These are phyloP conservation scores for Zelopaecilomyces penicillatus DNA, from an alignment of 2,329 filamentous ascomycete species.

Conservation along the genomic window DNA sequence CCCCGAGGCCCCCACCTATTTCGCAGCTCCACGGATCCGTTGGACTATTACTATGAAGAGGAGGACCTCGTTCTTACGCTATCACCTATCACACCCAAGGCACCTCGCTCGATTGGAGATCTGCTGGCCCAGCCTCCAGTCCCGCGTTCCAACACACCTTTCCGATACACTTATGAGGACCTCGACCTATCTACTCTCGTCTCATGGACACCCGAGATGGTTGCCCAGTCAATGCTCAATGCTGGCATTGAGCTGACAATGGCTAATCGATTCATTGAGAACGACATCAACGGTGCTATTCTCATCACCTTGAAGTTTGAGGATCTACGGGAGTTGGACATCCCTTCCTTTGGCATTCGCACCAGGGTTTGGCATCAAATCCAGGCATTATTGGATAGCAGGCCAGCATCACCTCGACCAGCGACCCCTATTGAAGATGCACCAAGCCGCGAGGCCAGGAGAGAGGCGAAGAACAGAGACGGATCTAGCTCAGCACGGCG, in stretches of 20 bases:
- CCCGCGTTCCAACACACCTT: slow-evolving; percentile 38
- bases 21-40: slow-evolving; percentile 53
- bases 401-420: slow-evolving; percentile 41
- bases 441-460: slow-evolving; percentile 41
- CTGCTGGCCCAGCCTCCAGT: slow-evolving; percentile 16
- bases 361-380: slow-evolving; percentile 77
- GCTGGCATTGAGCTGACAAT: slow-evolving; percentile 68
- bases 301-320: slow-evolving; percentile 88
- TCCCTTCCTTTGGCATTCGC: slow-evolving; percentile 72
- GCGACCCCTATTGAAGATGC: slow-evolving; percentile 55
- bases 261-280: slow-evolving; percentile 77
- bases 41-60: slow-evolving; percentile 20
- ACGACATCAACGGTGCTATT: slow-evolving; percentile 86
- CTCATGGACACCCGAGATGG: slow-evolving; percentile 65
- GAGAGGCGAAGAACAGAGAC: slow-evolving; percentile 34
- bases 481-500: slow-evolving; percentile 25
- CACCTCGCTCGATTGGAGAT: slow-evolving; percentile 30
- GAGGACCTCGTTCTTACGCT: slow-evolving; percentile 53
- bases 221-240: slow-evolving; percentile 80
- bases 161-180: slow-evolving; percentile 47
- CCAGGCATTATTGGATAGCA: slow-evolving; percentile 54
- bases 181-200: slow-evolving; percentile 53
- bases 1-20: slow-evolving; percentile 84
- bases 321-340: slow-evolving; percentile 73
- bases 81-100: slow-evolving; percentile 65